phyloP scores from a whole-genome alignment of 257 asterid species.

The Plectranthus barbatus region DNA sequence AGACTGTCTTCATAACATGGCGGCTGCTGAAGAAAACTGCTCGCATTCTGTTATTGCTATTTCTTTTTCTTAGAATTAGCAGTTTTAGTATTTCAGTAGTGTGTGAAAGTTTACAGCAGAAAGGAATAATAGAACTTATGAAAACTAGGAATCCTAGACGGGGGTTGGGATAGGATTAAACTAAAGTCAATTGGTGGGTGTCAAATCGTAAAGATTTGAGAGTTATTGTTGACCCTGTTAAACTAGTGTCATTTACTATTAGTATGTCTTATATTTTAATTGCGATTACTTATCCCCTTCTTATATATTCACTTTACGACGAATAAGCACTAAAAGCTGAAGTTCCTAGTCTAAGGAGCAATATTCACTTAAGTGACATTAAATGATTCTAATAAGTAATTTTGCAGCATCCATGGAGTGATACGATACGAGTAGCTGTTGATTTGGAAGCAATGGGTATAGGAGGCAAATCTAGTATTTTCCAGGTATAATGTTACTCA shows the following conservation, averaged over 20 bases:
- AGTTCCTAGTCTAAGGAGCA: not conserved
- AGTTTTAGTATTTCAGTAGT: not conserved
- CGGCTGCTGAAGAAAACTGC: not conserved
- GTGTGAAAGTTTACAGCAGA: not conserved
- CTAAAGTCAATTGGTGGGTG: no score
- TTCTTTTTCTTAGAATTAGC: not conserved
- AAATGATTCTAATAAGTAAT: conserved; percentile 7
- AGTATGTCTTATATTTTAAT: no score
- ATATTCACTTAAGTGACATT: conserved; percentile 1
- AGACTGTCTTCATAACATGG: not conserved
- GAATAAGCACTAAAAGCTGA: not conserved
- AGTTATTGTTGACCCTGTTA: no score
- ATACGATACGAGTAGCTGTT: conserved; percentile 65
- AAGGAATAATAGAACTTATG: not conserved
- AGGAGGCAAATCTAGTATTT: conserved; percentile 87
- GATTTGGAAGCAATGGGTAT: conserved; percentile 98
- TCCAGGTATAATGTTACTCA: conserved; percentile 58
- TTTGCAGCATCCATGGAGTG: conserved; percentile 96
- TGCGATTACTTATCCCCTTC: no score
- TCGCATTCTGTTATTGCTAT: not conserved
- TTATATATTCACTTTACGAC: no score
- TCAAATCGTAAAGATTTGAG: no score
- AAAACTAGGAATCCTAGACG: not conserved
- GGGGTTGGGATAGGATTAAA: no score
- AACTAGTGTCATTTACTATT: no score